Conservation (phyloP, 2,329 filamentous ascomycete species). For the Monosporascus sp. region DNA sequence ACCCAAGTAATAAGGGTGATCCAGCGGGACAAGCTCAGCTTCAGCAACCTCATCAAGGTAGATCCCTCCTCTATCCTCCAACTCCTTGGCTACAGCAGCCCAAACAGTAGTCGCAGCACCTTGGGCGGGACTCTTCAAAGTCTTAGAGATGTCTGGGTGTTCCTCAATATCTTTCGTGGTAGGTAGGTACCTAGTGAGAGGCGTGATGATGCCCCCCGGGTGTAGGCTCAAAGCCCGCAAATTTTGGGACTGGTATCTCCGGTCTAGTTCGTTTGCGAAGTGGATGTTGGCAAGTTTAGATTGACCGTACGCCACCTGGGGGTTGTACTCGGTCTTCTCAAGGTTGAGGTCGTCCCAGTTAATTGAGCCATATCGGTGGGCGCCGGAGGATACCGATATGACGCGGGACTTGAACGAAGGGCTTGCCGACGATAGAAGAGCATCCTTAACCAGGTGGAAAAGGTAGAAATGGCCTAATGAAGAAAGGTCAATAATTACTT, state of each 20-base stretch:
- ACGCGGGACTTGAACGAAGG: slow-evolving; percentile 36
- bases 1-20: slow-evolving; percentile 1
- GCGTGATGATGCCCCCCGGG: slow-evolving; percentile 39
- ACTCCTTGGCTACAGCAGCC: slow-evolving; percentile 33
- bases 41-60: slow-evolving; percentile 35
- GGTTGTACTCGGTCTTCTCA: slow-evolving; percentile 28
- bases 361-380: slow-evolving; percentile 30
- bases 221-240: slow-evolving; percentile 42
- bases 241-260: slow-evolving; percentile 38
- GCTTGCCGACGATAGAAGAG: slow-evolving; percentile 5
- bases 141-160: slow-evolving; percentile 1
- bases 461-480: slow-evolving; percentile 15
- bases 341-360: slow-evolving; percentile 36
- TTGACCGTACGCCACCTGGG: slow-evolving; percentile 38
- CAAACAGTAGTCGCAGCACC: slow-evolving; percentile 41
- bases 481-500: too few relatives aligned
- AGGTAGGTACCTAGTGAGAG: slow-evolving; percentile 18
- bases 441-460: slow-evolving; percentile 11
- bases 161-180: slow-evolving; percentile 7
- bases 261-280: slow-evolving; percentile 46
- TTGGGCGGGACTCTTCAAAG: slow-evolving; percentile 32
- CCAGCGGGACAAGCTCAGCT: slow-evolving; percentile 1
- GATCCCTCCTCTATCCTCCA: slow-evolving; percentile 36
- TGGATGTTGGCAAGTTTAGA: slow-evolving; percentile 48
- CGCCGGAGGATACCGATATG: slow-evolving; percentile 36